phyloP scores from a whole-genome alignment of 2,329 filamentous ascomycete genomes.

The Thielaviopsis ethacetica region DNA sequence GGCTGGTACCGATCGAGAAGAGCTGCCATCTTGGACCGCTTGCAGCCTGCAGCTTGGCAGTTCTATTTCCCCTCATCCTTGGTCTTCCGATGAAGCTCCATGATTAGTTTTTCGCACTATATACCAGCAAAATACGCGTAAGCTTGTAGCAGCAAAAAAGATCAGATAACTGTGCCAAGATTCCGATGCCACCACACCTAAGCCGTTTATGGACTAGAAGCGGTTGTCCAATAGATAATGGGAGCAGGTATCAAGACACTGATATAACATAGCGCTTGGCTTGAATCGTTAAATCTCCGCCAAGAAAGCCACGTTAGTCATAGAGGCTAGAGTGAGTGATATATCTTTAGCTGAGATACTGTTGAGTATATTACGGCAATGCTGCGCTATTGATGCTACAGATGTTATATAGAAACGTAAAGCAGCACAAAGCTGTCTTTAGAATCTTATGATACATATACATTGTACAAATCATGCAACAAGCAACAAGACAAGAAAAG shows the following conservation, averaged over 20 bases:
- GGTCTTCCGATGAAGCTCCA: background rate
- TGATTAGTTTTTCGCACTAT: background rate
- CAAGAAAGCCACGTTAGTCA: background rate
- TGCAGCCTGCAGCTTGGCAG: background rate
- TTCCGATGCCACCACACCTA: background rate
- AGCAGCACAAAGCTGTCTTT: too few species aligned
- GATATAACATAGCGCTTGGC: background rate
- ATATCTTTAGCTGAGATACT: background rate
- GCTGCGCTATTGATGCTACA: too few species aligned
- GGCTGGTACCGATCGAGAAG: background rate
- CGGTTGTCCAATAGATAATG: background rate
- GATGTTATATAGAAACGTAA: too few species aligned
- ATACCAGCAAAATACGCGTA: background rate
- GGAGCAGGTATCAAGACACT: background rate
- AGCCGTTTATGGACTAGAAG: background rate
- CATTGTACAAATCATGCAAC: too few species aligned
- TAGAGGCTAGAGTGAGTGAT: background rate
- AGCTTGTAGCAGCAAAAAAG: background rate
- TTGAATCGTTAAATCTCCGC: background rate
- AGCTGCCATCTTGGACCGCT: background rate
- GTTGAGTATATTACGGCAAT: too few species aligned
- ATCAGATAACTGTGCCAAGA: conserved; percentile 6
- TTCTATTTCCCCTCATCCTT: background rate
- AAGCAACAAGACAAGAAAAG: too few species aligned
- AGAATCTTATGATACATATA: too few species aligned